phyloP scores from a whole-genome alignment of 371 early-diverging fungal genomes.

The Mortierella sp. region DNA sequence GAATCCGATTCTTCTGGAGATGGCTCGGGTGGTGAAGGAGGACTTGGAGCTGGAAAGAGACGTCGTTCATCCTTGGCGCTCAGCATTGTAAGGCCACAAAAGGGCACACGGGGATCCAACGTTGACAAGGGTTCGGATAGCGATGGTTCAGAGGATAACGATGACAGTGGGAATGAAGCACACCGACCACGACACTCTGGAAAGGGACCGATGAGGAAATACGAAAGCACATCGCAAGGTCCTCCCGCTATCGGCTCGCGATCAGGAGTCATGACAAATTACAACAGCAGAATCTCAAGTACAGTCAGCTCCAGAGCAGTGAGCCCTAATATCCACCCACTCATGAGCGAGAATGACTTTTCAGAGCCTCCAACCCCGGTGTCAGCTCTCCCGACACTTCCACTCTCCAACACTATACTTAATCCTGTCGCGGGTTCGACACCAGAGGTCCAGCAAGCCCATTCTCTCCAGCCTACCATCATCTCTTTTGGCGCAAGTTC shows the following conservation, averaged over 20 bases:
- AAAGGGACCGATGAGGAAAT: slow-evolving; percentile 52
- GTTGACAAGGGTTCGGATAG: slow-evolving; percentile 22
- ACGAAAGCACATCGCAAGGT: slow-evolving; percentile 30
- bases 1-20: slow-evolving; percentile 34
- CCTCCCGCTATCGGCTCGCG: slow-evolving; percentile 7
- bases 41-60: slow-evolving; percentile 29
- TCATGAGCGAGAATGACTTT: slow-evolving; percentile 37
- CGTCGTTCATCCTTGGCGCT: slow-evolving; percentile 46
- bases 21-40: slow-evolving; percentile 40
- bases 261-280: not conserved
- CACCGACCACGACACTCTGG: slow-evolving; percentile 30
- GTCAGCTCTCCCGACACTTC: slow-evolving; percentile 7
- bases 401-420: slow-evolving; percentile 3
- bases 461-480: slow-evolving; percentile 35
- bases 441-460: not conserved
- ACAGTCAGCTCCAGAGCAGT: slow-evolving; percentile 33
- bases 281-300: slow-evolving; percentile 33
- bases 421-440: no score
- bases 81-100: slow-evolving; percentile 34
- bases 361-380: slow-evolving; percentile 31
- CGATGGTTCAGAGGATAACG: slow-evolving; percentile 38
- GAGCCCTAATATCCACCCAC: slow-evolving; percentile 33
- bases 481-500: slow-evolving; percentile 44
- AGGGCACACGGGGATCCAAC: slow-evolving; percentile 28
- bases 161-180: slow-evolving; percentile 21